Base-by-base conservation (phyloP, 345 rosid species). In the Orychophragmus violaceus region DNA sequence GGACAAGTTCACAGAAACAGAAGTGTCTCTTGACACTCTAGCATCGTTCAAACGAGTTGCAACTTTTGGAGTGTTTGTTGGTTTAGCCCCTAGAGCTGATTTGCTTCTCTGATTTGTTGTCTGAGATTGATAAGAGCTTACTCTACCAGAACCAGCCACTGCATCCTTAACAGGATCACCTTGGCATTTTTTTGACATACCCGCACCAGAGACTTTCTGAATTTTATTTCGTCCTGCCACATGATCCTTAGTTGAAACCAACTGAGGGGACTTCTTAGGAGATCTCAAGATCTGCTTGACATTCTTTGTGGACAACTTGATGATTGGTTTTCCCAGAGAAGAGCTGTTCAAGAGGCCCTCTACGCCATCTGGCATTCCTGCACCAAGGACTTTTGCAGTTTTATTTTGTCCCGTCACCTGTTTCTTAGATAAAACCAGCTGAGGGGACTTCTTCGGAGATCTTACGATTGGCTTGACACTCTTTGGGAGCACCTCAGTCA, bases 381-480 rank as follows among this genome's bases (percentile, higher is more conserved):
- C 30, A 59, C 39, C 66, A 35, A 82, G 71, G 70, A 77, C 77
- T 55, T 81, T 85, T 63, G 69, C 64, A 41, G 70, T 41, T 72
- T 79, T 79, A 28, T 60, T 75, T 45, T 78, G 80, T 66, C 83
- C 87, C 36, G 63, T 23, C 25, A 48, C 54, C 74, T 72, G 64
- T 72, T 68, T 84, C 56, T 67, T 28, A 13, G 44, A 63, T 33
- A 65, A 51, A 70, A 56, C 69, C 37, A 58, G 36, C 56, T 60
- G 68, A 58, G 89, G 85, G 67, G 91, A 82, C 42, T 62, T 83
- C 54, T 57, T 76, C 21, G 95, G 90, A 36, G 90, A 90, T 74
- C 56, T 64, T 50, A 67, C 56, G 49, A 33, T 55, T 61, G 70
- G 63, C 76, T 81, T 86, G 44, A 33, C 65, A 62, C 79, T 83